Evolutionary conservation across 257 asterid species (phyloP), one percentile per base, ranked within the genome.

Genomic region (Rhazya stricta): DNA sequence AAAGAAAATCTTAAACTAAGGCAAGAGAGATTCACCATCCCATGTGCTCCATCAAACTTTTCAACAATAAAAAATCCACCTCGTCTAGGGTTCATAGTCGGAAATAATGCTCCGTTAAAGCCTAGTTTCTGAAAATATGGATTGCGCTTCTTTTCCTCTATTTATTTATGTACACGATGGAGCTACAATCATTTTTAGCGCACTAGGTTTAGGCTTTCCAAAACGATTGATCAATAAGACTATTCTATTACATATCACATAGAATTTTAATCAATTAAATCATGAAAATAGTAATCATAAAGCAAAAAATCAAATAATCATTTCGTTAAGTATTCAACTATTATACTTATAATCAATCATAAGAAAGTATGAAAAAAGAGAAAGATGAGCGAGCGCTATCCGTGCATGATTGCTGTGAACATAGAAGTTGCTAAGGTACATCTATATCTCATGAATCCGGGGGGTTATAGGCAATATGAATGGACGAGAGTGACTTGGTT

Each of bases 11-110:
- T 63, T 81, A 81, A 43, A 57, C 72, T 74, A 77, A 77, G 73
- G 48, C 58, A 29, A 41, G 27, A 74, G 70, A 83, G 82, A 82
- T 84, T 83, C 86, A 82, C 78, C 82, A 77, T 37, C 74, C 87
- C 91, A 91, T 91, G 91, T 87, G 94, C 90, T 13, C 71, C 72
- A 56, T 71, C 30, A 68, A 75, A 45, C 69, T 67, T 63, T 73
- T 37, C 10, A 69, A 65, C 68, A 71, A 74, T 56, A 2, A 74
- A 60, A 54, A 81, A 37, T 11, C 32, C 23, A 72, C 53, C 11
- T 8, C 15, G 3, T 23, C 27, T 37, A 18, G 23, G 37, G 1
- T 25, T 2, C 1, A 8, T 60, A 77, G 81, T 72, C 80, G 82
- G 74, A 78, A n/a, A 66, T 81, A 80, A 85, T 83, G 87, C 78